phyloP scores from a whole-genome alignment of 345 rosid species.

The Draba incana region DNA sequence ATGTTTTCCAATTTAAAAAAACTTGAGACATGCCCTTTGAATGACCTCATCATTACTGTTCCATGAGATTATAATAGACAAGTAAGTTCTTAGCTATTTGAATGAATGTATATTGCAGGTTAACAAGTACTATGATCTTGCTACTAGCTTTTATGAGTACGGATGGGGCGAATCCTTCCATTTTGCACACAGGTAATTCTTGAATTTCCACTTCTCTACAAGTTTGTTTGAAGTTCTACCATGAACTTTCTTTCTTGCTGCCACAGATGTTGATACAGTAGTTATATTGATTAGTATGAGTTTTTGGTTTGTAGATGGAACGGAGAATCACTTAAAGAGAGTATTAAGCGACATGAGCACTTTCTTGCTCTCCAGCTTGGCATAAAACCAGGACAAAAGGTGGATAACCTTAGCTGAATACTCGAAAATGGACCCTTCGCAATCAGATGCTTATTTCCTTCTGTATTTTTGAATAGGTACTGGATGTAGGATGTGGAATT shows the following conservation, averaged over 20 bases:
- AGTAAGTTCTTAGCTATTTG: neutral
- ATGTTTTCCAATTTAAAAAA: too few species aligned
- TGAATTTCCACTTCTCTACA: neutral
- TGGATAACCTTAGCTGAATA: neutral
- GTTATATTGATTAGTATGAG: constrained; percentile 2
- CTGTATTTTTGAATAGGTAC: constrained; percentile 54
- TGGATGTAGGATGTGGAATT: constrained; percentile 99
- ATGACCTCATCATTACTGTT: constrained; percentile 24
- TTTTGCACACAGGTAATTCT: constrained; percentile 82
- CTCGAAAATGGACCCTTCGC: constrained; percentile 2
- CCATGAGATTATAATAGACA: too few species aligned
- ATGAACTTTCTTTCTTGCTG: neutral
- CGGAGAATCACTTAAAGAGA: constrained; percentile 87
- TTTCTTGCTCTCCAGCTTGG: constrained; percentile 94
- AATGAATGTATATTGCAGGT: constrained; percentile 54
- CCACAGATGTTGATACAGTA: constrained; percentile 10
- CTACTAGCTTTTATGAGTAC: constrained; percentile 93
- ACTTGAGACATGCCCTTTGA: neutral
- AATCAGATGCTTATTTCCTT: constrained; percentile 30
- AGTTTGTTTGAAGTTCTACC: constrained; percentile 9
- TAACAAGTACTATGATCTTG: constrained; percentile 94
- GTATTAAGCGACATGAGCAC: constrained; percentile 96
- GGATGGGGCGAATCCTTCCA: constrained; percentile 99
- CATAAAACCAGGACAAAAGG: constrained; percentile 90
- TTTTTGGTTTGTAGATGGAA: constrained; percentile 62